Conservation (phyloP, 306 rosid species). For the Psophocarpus tetragonolobus region DNA sequence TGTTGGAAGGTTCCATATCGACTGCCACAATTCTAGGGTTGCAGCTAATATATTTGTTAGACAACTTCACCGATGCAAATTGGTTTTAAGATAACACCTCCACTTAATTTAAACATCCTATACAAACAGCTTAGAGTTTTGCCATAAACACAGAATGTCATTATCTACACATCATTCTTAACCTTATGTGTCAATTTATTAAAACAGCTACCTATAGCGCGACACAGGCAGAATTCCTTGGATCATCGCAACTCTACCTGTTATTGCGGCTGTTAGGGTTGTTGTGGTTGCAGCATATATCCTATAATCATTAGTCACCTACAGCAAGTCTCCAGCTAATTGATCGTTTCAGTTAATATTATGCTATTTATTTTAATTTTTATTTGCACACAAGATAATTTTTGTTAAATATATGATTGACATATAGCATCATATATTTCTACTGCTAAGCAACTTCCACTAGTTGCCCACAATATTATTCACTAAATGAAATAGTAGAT, state of each 20-base stretch:
- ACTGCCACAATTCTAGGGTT: too few species aligned
- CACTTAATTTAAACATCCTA: not conserved
- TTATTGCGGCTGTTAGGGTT: not conserved
- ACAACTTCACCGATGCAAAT: too few species aligned
- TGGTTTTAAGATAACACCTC: too few species aligned
- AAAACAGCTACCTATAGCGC: not conserved
- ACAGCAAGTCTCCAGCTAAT: not conserved
- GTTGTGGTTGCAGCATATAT: not conserved
- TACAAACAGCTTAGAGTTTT: not conserved
- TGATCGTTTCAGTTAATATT: not conserved
- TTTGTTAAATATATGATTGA: not conserved
- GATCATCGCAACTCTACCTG: not conserved
- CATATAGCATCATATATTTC: not conserved
- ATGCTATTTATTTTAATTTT: too few species aligned
- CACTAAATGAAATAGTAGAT: not conserved
- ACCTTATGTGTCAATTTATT: not conserved
- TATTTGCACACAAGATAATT: not conserved
- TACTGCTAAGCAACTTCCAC: too few species aligned
- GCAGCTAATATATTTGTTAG: too few species aligned
- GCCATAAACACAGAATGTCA: not conserved
- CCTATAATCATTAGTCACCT: not conserved
- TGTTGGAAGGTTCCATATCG: too few species aligned
- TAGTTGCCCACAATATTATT: too few species aligned
- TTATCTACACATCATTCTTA: constrained; percentile 4
- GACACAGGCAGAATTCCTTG: not conserved